Evolutionary conservation across 2,329 filamentous ascomycete species (phyloP), one percentile per base, ranked within the genome.

Genomic region (Gnomoniopsis smithogilvyi): DNA sequence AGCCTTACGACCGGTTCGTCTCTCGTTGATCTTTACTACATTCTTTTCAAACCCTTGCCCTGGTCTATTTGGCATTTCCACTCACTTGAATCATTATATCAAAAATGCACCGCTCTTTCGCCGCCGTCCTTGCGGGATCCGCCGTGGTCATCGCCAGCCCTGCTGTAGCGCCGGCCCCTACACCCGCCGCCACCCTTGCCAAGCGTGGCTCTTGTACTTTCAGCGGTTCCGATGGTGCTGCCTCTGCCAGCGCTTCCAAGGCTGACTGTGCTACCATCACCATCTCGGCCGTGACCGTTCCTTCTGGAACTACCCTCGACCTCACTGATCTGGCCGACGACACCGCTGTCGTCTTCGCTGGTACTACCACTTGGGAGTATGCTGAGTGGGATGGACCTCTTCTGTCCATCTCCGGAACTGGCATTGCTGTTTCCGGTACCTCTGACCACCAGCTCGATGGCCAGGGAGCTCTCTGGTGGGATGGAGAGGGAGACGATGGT

Each of bases 321-420:
- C 68, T 88, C 61, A 83, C 82, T 14, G 72, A 74, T 21, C 74
- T 86, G 43, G 76, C 75, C 1, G 67, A 71, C 19, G 80, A 79
- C 62, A 84, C 83, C 15, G 77, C 70, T 57, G 78, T 89, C 62
- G 82, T 81, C 65, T 90, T 90, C 71, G 71, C 83, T 59, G 88
- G 87, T 47, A 82, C 77, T 15, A 90, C 87, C n/a, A 84, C 81
- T 56, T 90, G 87, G 67, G 86, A 78, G 21, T 89, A 88, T 73
- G 75, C 83, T 63, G 81, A 87, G 66, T 90, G 86, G 87, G 69
- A 70, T 1, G 87, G 87, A 0, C 87, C 87, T 48, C 76, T 90
- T 15, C 78, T 90, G 65, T 78, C 79, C 30, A 76, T 89, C 62
- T 81, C 80, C 1, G 87, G 87, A 45, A 81, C 71, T 38, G 74